Percentiles rank a stretch among this genome's conserved stretches.
These are phyloP conservation scores for Oldenlandia corymbosa DNA, from an alignment of 257 asterid species.

Conservation along the genomic window DNA sequence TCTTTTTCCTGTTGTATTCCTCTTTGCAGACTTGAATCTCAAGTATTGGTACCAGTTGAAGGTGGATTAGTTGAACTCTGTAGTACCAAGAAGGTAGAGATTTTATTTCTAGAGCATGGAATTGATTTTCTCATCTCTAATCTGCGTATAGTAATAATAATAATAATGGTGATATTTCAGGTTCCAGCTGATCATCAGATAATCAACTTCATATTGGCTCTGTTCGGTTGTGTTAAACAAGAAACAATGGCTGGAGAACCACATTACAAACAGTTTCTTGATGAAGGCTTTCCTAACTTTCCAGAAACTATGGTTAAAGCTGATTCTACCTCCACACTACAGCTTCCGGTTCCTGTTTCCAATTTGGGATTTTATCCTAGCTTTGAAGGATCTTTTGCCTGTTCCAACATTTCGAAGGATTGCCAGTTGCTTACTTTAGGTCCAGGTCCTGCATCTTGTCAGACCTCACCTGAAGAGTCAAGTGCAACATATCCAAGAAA, in stretches of 20 bases:
- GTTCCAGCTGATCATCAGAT: slow-evolving; percentile 46
- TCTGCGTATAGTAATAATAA: neutral
- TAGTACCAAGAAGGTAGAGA: slow-evolving; percentile 42
- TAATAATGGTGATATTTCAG: slow-evolving; percentile 29
- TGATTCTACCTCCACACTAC: slow-evolving; percentile 3
- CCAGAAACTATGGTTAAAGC: slow-evolving; percentile 21
- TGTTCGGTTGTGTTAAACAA: slow-evolving; percentile 26
- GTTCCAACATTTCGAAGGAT: slow-evolving; percentile 49
- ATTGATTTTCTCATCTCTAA: neutral
- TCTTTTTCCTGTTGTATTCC: neutral
- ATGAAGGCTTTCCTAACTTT: slow-evolving; percentile 18
- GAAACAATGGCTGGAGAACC: slow-evolving; percentile 30
- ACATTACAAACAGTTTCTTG: slow-evolving; percentile 14
- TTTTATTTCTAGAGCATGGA: neutral
- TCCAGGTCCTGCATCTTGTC: slow-evolving; percentile 17
- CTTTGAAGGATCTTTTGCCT: slow-evolving; percentile 56
- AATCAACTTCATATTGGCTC: slow-evolving; percentile 39
- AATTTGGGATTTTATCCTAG: slow-evolving; percentile 35
- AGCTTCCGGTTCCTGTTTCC: slow-evolving; percentile 21
- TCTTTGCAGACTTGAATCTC: slow-evolving; percentile 64
- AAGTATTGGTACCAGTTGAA: slow-evolving; percentile 57
- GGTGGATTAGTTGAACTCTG: slow-evolving; percentile 71
- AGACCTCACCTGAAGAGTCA: slow-evolving; percentile 26
- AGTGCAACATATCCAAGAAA: slow-evolving; percentile 23
- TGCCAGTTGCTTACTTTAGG: slow-evolving; percentile 14